These are phyloP conservation scores for Coemansia sp. DNA, from an alignment of 192 early-diverging fungal genomes.

Conservation along the genomic window DNA sequence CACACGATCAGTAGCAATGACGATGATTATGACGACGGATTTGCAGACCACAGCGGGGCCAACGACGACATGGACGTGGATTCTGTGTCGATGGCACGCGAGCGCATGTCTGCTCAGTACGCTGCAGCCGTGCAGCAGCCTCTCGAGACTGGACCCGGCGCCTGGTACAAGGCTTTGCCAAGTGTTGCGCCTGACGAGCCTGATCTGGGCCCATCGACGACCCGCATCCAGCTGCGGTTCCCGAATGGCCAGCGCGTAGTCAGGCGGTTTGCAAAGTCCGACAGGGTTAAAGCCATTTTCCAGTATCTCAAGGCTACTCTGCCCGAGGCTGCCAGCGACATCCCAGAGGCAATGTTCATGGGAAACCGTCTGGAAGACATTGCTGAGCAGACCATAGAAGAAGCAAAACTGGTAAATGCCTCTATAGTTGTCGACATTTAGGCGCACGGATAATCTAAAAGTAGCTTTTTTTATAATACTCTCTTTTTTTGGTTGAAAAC, in stretches of 20 bases:
- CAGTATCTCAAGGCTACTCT: slow-evolving; percentile 78
- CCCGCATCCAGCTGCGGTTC: slow-evolving; percentile 81
- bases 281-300: slow-evolving; percentile 74
- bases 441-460: background rate
- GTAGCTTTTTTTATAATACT: background rate
- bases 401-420: slow-evolving; percentile 69
- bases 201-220: slow-evolving; percentile 58
- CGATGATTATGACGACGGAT: slow-evolving; percentile 30
- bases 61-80: slow-evolving; percentile 43
- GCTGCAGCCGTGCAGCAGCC: slow-evolving; percentile 1
- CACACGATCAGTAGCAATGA: slow-evolving; percentile 31
- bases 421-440: slow-evolving; percentile 51
- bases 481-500: background rate
- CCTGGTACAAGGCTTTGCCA: slow-evolving; percentile 39
- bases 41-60: slow-evolving; percentile 9
- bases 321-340: slow-evolving; percentile 60
- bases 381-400: slow-evolving; percentile 68
- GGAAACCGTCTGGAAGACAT: slow-evolving; percentile 65
- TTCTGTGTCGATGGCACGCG: slow-evolving; percentile 13
- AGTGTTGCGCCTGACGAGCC: slow-evolving; percentile 32
- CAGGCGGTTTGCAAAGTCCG: slow-evolving; percentile 72
- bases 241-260: slow-evolving; percentile 78
- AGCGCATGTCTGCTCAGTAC: slow-evolving; percentile 17
- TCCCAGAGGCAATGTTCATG: slow-evolving; percentile 68
- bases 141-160: slow-evolving; percentile 3